Conservation (phyloP, 805 yeast species). For the Zygotorulaspora florentina region DNA sequence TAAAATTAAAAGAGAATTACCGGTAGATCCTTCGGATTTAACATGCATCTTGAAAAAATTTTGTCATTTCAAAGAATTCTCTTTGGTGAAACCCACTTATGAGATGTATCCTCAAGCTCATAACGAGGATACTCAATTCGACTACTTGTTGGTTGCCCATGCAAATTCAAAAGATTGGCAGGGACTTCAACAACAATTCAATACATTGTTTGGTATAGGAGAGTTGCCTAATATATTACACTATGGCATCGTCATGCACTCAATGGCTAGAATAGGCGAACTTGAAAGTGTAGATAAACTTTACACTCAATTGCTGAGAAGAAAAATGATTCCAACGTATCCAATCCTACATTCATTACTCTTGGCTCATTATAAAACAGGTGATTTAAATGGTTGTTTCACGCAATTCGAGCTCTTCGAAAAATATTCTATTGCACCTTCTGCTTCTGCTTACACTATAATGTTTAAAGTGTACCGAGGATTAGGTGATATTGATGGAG, state of each 20-base stretch:
- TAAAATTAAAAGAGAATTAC: constrained; percentile 24
- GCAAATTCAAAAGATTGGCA: constrained; percentile 49
- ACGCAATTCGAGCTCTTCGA: constrained; percentile 30
- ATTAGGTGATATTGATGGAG: constrained; percentile 28
- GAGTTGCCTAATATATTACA: constrained; percentile 50
- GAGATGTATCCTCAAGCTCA: constrained; percentile 40
- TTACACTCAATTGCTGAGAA: constrained; percentile 43
- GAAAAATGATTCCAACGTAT: constrained; percentile 45
- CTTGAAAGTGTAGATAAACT: constrained; percentile 45
- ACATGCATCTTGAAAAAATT: constrained; percentile 26
- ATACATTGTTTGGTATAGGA: constrained; percentile 50
- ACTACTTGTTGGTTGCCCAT: constrained; percentile 44
- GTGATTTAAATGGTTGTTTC: constrained; percentile 26
- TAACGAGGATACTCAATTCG: constrained; percentile 42
- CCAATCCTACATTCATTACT: constrained; percentile 30
- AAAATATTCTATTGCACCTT: constrained; percentile 28
- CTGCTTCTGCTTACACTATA: constrained; percentile 24
- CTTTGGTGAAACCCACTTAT: constrained; percentile 36
- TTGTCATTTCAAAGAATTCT: constrained; percentile 19
- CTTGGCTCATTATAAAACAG: constrained; percentile 23
- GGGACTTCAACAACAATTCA: constrained; percentile 52
- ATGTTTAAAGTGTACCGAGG: constrained; percentile 29
- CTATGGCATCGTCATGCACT: constrained; percentile 57
- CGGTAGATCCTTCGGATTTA: constrained; percentile 19
- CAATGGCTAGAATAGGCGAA: constrained; percentile 51